Evolutionary conservation across 2,329 filamentous ascomycete species (phyloP).

Genomic region (Fusarium pilosicola): DNA sequence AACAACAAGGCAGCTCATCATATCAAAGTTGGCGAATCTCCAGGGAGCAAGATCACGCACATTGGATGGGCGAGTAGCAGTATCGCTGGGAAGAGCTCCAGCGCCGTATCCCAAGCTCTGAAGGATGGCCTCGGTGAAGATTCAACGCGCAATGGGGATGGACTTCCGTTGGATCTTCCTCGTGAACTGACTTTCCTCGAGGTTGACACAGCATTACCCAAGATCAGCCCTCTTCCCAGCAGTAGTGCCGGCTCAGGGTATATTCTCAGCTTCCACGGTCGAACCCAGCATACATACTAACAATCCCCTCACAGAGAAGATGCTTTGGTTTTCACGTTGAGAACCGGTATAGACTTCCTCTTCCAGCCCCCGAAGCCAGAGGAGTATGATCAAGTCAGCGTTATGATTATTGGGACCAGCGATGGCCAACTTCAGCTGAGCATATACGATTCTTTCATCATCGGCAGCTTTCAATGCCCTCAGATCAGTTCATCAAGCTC

Average conservation of each 20-base stretch:
- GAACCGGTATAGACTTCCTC: conserved; percentile 74
- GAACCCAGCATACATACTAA: conserved; percentile 2
- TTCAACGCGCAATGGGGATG: conserved; percentile 8
- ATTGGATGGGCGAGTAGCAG: conserved; percentile 64
- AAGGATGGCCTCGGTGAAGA: conserved; percentile 26
- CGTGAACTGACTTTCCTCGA: conserved; percentile 79
- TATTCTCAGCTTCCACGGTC: conserved; percentile 11
- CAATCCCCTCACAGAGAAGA: conserved; percentile 54
- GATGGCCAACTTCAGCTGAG: conserved; percentile 79
- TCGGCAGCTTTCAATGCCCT: conserved; percentile 71
- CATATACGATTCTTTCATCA: conserved; percentile 86
- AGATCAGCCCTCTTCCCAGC: conserved; percentile 74
- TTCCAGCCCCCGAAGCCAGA: conserved; percentile 71
- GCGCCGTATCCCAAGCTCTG: conserved; percentile 13
- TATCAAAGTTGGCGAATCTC: conserved; percentile 63
- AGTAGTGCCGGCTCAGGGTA: conserved; percentile 71
- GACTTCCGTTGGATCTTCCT: conserved; percentile 66
- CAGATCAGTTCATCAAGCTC: conserved; percentile 44
- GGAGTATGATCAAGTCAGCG: conserved; percentile 79
- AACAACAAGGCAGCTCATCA: conserved; percentile 84
- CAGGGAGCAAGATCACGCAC: conserved; percentile 58
- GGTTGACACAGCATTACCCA: conserved; percentile 79
- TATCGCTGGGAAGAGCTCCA: conserved; percentile 47
- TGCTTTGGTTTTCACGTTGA: conserved; percentile 73
- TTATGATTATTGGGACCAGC: conserved; percentile 78